Evolutionary conservation across 2,329 filamentous ascomycete genomes (phyloP), one percentile per base, ranked within the genome.

Genomic region (Teratosphaeria gauchensis): DNA sequence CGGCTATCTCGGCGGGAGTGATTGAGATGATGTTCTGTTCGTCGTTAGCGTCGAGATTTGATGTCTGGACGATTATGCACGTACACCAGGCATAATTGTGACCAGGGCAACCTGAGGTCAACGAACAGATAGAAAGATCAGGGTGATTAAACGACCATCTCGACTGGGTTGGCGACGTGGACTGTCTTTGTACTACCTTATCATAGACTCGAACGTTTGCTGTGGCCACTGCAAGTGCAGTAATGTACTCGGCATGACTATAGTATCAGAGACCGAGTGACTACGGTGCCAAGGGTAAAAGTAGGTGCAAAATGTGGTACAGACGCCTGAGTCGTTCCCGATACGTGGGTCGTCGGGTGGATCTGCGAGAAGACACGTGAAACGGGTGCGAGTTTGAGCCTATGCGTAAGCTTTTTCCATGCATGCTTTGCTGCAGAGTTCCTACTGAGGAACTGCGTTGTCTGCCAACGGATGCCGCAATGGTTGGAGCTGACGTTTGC

Each of bases 21-120:
- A 69, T 61, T 28, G 64, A 63, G 55, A 68, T 65, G 48, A 69
- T 66, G 58, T 69, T 69, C 52, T 53, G 42, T 48, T 8, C 19
- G 19, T 21, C 6, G n/a, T 48, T 3, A 48, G 16, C 21, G 42
- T 6, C 6, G 12, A 42, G 35, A 9, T 42, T 16, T 16, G 5
- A 11, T 28, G 12, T 42, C 4, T 16, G n/a, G 11, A 16, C 4
- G n/a, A 16, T 14, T 5, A 14, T 14, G 35, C 11, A 42, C 35
- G 14, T 42, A 42, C 35, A n/a, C 35, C 35, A 16, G 35, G 35
- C 35, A 42, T 42, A 4, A 2, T 42, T 3, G 3, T 11, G n/a
- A 16, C 12, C 24, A 28, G 24, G 24, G 4, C 24, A 28, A 28
- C 24, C 24, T 28, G 24, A 28, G 24, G 4, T 28, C 24, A 28